These are phyloP conservation scores for Globisporangium emineosum DNA, from an alignment of 352 stramenopile species.

Conservation along the genomic window DNA sequence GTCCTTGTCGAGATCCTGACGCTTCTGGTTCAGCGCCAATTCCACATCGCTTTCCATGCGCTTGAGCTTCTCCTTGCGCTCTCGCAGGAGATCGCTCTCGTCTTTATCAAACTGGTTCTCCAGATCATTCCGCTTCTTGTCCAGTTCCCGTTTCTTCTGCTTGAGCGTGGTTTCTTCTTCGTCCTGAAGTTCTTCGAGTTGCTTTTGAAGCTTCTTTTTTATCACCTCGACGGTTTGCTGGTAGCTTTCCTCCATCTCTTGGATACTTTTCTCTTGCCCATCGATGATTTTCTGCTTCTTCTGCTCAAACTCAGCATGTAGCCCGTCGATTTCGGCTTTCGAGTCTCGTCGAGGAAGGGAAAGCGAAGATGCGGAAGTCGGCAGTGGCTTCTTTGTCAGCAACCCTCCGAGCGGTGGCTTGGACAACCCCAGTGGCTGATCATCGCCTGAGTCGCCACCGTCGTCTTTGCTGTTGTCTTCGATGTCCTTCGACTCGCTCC, in stretches of 20 bases:
- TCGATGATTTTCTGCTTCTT: slow-evolving; percentile 50
- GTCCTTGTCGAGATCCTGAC: slow-evolving; percentile 57
- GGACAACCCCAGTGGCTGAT: slow-evolving; percentile 29
- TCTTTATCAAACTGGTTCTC: slow-evolving; percentile 70
- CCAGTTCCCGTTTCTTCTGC: slow-evolving; percentile 53
- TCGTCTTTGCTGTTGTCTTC: slow-evolving; percentile 30
- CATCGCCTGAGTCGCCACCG: slow-evolving; percentile 21
- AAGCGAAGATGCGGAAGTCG: slow-evolving; percentile 19
- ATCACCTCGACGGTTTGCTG: slow-evolving; percentile 30
- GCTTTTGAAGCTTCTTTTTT: slow-evolving; percentile 43
- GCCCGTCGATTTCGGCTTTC: slow-evolving; percentile 34
- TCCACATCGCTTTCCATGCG: slow-evolving; percentile 52
- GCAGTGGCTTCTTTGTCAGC: slow-evolving; percentile 49
- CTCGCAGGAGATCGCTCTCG: slow-evolving; percentile 45
- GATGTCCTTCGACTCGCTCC: slow-evolving; percentile 32
- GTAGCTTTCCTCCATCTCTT: slow-evolving; percentile 36
- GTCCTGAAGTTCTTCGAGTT: slow-evolving; percentile 52
- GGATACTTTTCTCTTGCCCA: slow-evolving; percentile 36
- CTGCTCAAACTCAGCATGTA: slow-evolving; percentile 34
- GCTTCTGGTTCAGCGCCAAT: slow-evolving; percentile 36
- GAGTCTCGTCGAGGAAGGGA: slow-evolving; percentile 26
- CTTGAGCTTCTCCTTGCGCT: slow-evolving; percentile 68
- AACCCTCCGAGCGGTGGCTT: slow-evolving; percentile 48
- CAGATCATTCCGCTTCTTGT: slow-evolving; percentile 67
- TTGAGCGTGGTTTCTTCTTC: slow-evolving; percentile 57